Evolutionary conservation across 768 basidiomycete genomes (phyloP).

Genomic region (Podaxis carcinomalis): DNA sequence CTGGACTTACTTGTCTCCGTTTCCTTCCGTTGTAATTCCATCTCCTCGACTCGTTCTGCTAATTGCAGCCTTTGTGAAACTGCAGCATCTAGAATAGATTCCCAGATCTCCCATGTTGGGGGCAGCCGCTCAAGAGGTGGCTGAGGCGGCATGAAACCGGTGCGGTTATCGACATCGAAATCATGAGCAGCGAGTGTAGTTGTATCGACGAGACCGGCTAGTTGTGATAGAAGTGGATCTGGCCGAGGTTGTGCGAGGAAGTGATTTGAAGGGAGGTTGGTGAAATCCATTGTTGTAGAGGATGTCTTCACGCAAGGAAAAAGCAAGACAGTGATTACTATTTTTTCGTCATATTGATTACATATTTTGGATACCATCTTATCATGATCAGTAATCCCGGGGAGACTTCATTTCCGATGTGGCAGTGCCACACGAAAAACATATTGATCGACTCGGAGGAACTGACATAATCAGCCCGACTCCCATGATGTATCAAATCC

Average conservation of each 20-base stretch:
- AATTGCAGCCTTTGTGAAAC: slow-evolving; percentile 44
- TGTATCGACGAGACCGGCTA: slow-evolving; percentile 25
- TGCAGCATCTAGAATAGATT: slow-evolving; percentile 49
- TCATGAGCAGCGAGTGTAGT: slow-evolving; percentile 73
- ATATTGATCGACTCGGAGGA: neutral
- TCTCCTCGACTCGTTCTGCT: slow-evolving; percentile 45
- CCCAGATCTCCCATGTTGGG: slow-evolving; percentile 78
- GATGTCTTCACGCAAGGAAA: neutral
- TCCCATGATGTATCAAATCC: neutral
- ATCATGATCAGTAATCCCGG: slow-evolving; percentile 4
- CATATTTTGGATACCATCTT: neutral
- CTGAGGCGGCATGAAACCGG: slow-evolving; percentile 86
- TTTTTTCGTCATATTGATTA: neutral
- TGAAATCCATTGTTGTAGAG: neutral
- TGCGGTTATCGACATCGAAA: slow-evolving; percentile 89
- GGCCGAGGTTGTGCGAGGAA: slow-evolving; percentile 31
- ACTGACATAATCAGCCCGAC: neutral
- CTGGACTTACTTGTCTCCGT: slow-evolving; percentile 29
- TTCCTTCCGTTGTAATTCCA: slow-evolving; percentile 27
- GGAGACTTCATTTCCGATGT: neutral
- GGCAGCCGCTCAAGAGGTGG: slow-evolving; percentile 62
- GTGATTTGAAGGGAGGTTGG: slow-evolving; percentile 17
- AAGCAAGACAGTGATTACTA: too few relatives aligned
- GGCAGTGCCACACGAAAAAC: neutral
- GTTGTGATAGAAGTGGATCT: slow-evolving; percentile 21